Conservation (phyloP, 176 grass and related monocot genomes). For the Areca catechu region DNA sequence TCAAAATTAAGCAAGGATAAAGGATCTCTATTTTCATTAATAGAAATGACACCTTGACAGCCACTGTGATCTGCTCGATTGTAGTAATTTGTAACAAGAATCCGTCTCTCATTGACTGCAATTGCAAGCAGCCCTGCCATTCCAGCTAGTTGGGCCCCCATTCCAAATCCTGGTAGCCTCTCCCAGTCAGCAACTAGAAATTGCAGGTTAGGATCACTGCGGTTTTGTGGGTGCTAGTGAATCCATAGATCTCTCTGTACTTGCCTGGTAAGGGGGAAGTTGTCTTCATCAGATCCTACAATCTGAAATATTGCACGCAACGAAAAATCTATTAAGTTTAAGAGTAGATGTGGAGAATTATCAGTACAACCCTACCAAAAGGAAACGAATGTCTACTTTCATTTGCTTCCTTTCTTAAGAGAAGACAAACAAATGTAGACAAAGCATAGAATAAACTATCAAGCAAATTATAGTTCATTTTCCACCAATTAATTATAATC, state of each 20-base stretch:
- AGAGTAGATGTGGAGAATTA: too few relatives aligned
- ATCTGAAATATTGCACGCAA: slow-evolving; percentile 24
- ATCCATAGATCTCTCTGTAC: slow-evolving; percentile 67
- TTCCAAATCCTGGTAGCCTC: slow-evolving; percentile 46
- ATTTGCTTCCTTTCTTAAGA: too few relatives aligned
- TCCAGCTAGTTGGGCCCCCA: slow-evolving; percentile 45
- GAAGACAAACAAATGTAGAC: too few relatives aligned
- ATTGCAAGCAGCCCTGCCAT: slow-evolving; percentile 63
- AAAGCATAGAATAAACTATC: too few relatives aligned
- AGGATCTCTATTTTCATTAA: slow-evolving; percentile 1
- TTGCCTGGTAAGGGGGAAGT: slow-evolving; percentile 53
- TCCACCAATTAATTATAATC: too few relatives aligned
- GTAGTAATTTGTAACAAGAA: slow-evolving; percentile 58
- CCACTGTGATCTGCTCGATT: slow-evolving; percentile 65
- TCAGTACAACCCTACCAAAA: too few relatives aligned
- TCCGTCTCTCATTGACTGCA: slow-evolving; percentile 48
- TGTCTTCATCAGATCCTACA: slow-evolving; percentile 63
- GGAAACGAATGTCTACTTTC: too few relatives aligned
- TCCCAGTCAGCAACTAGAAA: slow-evolving; percentile 68
- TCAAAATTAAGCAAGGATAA: not conserved
- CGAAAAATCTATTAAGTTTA: too few relatives aligned
- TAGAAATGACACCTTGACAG: slow-evolving; percentile 35
- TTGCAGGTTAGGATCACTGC: slow-evolving; percentile 30
- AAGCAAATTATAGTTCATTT: too few relatives aligned
- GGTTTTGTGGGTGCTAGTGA: slow-evolving; percentile 57